phyloP scores from a whole-genome alignment of 1,284 basidiomycete genomes.

The Chondrostereum purpureum region DNA sequence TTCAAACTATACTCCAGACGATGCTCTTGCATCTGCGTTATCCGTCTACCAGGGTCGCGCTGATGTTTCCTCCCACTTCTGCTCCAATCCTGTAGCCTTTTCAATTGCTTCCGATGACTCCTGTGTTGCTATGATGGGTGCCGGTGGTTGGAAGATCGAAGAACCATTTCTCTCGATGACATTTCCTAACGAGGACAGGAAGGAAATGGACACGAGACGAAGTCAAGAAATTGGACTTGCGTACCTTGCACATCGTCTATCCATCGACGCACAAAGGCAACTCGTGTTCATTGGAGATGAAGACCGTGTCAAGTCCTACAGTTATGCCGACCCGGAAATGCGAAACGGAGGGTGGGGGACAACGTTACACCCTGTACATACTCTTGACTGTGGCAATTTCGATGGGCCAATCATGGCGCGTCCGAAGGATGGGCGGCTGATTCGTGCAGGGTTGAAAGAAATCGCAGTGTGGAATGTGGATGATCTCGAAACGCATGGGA shows the following conservation, averaged over 20 bases:
- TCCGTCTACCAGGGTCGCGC: not conserved
- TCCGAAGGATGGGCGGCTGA: not conserved
- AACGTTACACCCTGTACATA: too few species aligned
- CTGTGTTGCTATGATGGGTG: too few species aligned
- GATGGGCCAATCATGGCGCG: not conserved
- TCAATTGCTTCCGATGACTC: not conserved
- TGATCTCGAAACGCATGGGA: not conserved
- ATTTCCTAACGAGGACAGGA: not conserved
- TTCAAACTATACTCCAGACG: not conserved
- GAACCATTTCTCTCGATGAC: not conserved
- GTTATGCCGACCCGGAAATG: too few species aligned
- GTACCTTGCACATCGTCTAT: constrained; percentile 14
- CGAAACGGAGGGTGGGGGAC: too few species aligned
- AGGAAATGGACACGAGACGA: too few species aligned
- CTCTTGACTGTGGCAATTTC: not conserved
- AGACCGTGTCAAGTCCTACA: constrained; percentile 22
- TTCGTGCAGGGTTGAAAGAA: not conserved
- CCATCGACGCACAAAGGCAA: constrained; percentile 17
- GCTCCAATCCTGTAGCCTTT: not conserved
- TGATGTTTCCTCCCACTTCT: not conserved
- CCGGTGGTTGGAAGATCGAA: not conserved
- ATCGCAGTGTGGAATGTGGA: not conserved
- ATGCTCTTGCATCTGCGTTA: not conserved
- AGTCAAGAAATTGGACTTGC: constrained; percentile 16
- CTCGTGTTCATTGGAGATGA: constrained; percentile 20